phyloP scores from a whole-genome alignment of 108 stramenopile genomes.

The Conticribra guillardii region DNA sequence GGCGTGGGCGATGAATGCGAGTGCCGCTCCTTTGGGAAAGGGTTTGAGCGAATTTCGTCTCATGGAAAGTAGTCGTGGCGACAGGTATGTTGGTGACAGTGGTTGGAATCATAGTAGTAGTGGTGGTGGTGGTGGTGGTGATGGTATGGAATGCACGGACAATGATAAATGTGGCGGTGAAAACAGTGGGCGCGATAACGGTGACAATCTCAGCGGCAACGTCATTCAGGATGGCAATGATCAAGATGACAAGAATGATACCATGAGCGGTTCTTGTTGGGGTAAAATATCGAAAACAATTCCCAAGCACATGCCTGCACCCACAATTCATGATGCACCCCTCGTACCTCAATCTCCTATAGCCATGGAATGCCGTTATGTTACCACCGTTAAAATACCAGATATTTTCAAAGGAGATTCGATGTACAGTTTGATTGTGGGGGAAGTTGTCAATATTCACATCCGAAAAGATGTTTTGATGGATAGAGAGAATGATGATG shows the following conservation, averaged over 20 bases:
- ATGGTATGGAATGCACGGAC: too few relatives aligned
- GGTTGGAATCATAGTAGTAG: background rate
- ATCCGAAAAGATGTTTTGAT: constrained; percentile 15
- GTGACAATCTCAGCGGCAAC: too few relatives aligned
- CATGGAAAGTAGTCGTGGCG: background rate
- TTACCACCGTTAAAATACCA: constrained; percentile 28
- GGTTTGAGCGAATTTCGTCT: constrained; percentile 35
- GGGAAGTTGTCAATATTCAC: constrained; percentile 34
- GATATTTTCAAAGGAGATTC: constrained; percentile 17
- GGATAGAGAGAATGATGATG: background rate
- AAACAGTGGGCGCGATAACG: too few relatives aligned
- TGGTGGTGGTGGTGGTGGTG: too few relatives aligned
- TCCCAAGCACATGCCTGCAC: constrained; percentile 22
- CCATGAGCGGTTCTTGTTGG: background rate
- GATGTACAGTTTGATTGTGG: constrained; percentile 37
- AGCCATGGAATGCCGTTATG: constrained; percentile 31
- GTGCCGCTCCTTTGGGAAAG: constrained; percentile 33
- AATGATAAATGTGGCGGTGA: too few relatives aligned
- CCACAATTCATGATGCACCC: constrained; percentile 22
- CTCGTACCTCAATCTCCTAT: constrained; percentile 17
- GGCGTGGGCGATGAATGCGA: constrained; percentile 40
- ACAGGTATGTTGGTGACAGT: background rate
- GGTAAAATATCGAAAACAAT: background rate
- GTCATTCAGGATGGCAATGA: too few relatives aligned
- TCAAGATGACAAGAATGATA: too few relatives aligned